phyloP scores from a whole-genome alignment of 495 filamentous ascomycete genomes.

The Tricharina praecox region DNA sequence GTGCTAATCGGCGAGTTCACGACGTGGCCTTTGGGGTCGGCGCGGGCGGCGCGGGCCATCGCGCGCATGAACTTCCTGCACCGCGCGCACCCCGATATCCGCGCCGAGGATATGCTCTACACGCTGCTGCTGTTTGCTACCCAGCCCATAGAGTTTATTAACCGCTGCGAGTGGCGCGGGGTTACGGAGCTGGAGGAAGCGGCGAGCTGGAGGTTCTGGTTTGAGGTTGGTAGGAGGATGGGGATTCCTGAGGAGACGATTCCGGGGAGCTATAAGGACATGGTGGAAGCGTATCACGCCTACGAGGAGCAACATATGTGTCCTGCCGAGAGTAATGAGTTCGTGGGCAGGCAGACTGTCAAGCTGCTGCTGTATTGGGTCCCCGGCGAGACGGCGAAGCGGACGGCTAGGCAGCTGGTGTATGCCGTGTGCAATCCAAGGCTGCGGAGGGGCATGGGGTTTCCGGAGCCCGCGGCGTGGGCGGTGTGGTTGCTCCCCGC shows the following conservation, averaged over 20 bases:
- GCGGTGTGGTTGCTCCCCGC: conserved; percentile 29
- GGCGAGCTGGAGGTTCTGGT: conserved; percentile 31
- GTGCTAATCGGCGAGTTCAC: conserved; percentile 41
- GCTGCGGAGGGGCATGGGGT: conserved; percentile 39
- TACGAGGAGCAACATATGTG: conserved; percentile 41
- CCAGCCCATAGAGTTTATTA: conserved; percentile 30
- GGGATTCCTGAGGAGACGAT: conserved; percentile 28
- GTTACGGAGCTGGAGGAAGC: conserved; percentile 29
- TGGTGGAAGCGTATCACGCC: conserved; percentile 34
- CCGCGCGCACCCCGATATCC: conserved; percentile 34
- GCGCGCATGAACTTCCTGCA: conserved; percentile 46
- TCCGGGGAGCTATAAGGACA: conserved; percentile 34
- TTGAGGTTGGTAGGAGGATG: conserved; percentile 29
- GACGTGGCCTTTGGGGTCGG: conserved; percentile 29
- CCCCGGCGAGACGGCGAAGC: conserved; percentile 31
- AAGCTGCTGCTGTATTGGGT: conserved; percentile 38
- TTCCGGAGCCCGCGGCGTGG: conserved; percentile 28
- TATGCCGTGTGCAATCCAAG: conserved; percentile 44
- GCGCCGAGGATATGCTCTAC: conserved; percentile 29
- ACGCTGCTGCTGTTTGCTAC: conserved; percentile 31
- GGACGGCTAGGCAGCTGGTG: conserved; percentile 35
- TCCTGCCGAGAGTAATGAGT: conserved; percentile 36
- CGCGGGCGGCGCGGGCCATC: conserved; percentile 35
- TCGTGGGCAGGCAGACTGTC: conserved; percentile 39
- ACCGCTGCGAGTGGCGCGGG: conserved; percentile 31